phyloP scores from a whole-genome alignment of 225 moss, liverwort and hornwort species.

The Physcomitrellopsis africana region DNA sequence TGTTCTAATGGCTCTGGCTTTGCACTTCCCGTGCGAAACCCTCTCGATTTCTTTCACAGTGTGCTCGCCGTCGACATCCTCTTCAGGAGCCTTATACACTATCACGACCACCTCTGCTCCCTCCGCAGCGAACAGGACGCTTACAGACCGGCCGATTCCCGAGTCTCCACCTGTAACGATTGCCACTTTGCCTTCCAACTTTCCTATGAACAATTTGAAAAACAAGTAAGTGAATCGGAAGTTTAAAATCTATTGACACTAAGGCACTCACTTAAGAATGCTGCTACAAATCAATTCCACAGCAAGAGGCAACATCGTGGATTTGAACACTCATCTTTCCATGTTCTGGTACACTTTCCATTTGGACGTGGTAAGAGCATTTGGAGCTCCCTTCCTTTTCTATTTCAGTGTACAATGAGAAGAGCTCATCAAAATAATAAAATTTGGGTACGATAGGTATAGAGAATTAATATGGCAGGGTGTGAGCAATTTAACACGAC shows the following conservation, averaged over 20 bases:
- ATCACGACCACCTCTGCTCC: constrained; percentile 58
- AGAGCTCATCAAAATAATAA: not conserved
- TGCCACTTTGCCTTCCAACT: constrained; percentile 64
- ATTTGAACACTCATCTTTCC: no score
- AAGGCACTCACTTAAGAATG: not conserved
- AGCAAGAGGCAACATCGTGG: not conserved
- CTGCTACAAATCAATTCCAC: not conserved
- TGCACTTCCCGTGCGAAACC: constrained; percentile 39
- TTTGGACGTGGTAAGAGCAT: not conserved
- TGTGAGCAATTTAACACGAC: no score
- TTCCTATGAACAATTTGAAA: not conserved
- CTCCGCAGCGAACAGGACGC: constrained; percentile 54
- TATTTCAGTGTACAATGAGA: not conserved
- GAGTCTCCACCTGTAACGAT: constrained; percentile 72
- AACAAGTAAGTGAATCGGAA: not conserved
- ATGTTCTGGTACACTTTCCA: no score
- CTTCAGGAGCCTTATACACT: constrained; percentile 49
- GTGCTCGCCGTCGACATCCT: constrained; percentile 58
- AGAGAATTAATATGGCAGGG: no score
- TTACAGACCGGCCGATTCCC: constrained; percentile 63
- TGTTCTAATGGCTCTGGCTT: constrained; percentile 42
- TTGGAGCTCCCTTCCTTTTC: not conserved
- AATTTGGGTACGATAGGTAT: no score
- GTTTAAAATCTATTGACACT: not conserved
- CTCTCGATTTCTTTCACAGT: constrained; percentile 49